These are phyloP conservation scores for Pouteria glomerata DNA, from an alignment of 148 eudicot species.

Conservation along the genomic window DNA sequence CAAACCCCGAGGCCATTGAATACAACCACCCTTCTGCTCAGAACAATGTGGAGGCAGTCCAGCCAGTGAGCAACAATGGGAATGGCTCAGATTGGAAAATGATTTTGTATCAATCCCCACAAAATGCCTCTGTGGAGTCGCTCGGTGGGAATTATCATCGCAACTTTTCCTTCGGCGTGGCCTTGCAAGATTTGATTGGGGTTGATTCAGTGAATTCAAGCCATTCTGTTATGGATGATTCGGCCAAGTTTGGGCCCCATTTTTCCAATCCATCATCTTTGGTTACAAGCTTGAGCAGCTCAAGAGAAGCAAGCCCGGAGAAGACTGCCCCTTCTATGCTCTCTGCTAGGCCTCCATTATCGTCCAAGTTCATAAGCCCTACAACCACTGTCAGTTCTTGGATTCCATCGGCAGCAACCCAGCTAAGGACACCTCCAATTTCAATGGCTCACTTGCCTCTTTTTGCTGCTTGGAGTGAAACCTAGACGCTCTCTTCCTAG, in stretches of 20 bases:
- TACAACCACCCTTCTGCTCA: constrained; percentile 2
- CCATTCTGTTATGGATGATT: background rate
- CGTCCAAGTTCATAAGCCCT: too few species aligned
- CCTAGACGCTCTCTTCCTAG: constrained; percentile 15
- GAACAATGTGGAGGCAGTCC: background rate
- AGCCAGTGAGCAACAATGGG: constrained; percentile 3
- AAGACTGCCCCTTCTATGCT: constrained; percentile 24
- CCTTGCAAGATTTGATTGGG: constrained; percentile 36
- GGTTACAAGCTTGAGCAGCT: constrained; percentile 65
- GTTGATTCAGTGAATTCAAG: constrained; percentile 19
- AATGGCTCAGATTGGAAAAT: constrained; percentile 39
- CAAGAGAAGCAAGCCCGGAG: constrained; percentile 70
- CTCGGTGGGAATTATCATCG: constrained; percentile 17
- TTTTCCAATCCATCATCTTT: constrained; percentile 56
- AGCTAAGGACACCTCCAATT: constrained; percentile 31
- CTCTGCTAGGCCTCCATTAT: constrained; percentile 13
- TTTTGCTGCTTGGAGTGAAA: constrained; percentile 68
- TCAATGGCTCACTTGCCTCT: constrained; percentile 55
- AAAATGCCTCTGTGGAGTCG: background rate
- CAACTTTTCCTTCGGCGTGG: constrained; percentile 28
- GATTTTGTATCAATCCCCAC: constrained; percentile 15
- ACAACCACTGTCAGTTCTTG: constrained; percentile 31
- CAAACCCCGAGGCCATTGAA: too few species aligned
- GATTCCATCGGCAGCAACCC: constrained; percentile 37
- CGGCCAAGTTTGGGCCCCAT: constrained; percentile 18